phyloP scores from a whole-genome alignment of 2,329 filamentous ascomycete species.

The Phyllosticta citribraziliensis region DNA sequence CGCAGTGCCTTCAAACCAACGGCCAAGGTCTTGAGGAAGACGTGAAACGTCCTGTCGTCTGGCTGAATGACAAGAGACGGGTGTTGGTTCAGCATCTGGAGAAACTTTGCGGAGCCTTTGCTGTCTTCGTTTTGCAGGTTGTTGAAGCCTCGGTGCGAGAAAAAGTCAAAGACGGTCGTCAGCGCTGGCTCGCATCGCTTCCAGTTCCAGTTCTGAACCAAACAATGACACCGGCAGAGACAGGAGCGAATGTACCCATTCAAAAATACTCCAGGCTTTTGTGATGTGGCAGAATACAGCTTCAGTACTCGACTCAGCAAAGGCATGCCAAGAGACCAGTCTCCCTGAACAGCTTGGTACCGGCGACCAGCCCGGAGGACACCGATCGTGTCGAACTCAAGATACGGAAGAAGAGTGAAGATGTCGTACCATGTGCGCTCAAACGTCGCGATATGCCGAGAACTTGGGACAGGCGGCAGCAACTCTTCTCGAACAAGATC shows the following conservation, averaged over 20 bases:
- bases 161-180: slow-evolving; percentile 49
- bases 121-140: slow-evolving; percentile 43
- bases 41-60: slow-evolving; percentile 47
- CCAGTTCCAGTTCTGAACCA: slow-evolving; percentile 50
- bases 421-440: slow-evolving; percentile 34
- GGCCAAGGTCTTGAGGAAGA: slow-evolving; percentile 48
- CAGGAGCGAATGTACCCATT: slow-evolving; percentile 46
- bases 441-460: slow-evolving; percentile 22
- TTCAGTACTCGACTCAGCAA: slow-evolving; percentile 39
- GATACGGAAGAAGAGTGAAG: slow-evolving; percentile 44
- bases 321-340: slow-evolving; percentile 40
- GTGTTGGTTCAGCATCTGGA: slow-evolving; percentile 39
- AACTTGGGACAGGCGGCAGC: slow-evolving; percentile 11
- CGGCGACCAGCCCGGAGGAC: slow-evolving; percentile 33
- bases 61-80: slow-evolving; percentile 35
- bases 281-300: slow-evolving; percentile 35
- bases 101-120: slow-evolving; percentile 43
- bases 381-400: slow-evolving; percentile 43
- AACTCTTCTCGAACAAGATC: slow-evolving; percentile 28
- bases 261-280: slow-evolving; percentile 31
- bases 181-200: slow-evolving; percentile 45
- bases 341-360: slow-evolving; percentile 31
- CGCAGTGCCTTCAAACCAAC: slow-evolving; percentile 40
- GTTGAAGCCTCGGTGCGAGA: slow-evolving; percentile 43
- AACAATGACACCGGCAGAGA: slow-evolving; percentile 42